Percentiles rank a stretch among this genome's conserved stretches.
Conservation (phyloP, 805 yeast genomes). For the Metschnikowia koreensis region DNA sequence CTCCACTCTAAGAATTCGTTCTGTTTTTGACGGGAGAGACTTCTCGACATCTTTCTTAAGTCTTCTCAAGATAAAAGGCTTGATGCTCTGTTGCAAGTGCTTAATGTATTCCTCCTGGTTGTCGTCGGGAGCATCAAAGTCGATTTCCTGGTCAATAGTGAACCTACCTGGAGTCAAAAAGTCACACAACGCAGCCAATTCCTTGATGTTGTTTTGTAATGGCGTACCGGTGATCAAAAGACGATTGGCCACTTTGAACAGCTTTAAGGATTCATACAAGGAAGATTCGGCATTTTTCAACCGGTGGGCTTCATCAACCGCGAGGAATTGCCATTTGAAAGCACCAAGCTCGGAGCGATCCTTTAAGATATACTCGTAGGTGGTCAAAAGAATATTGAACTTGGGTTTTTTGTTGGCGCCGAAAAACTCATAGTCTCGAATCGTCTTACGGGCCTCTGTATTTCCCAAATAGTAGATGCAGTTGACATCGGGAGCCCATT, state of each 20-base stretch:
- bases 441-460: conserved; percentile 74
- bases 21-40: conserved; percentile 92
- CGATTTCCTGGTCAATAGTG: conserved; percentile 89
- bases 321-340: conserved; percentile 92
- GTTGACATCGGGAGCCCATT: conserved; percentile 96
- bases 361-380: conserved; percentile 93
- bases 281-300: conserved; percentile 93
- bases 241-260: conserved; percentile 80
- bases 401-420: conserved; percentile 65
- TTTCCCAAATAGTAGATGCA: conserved; percentile 93
- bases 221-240: conserved; percentile 97
- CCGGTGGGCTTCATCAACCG: conserved; percentile 98
- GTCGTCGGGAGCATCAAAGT: conserved; percentile 83
- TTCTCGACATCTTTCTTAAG: conserved; percentile 97
- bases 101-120: conserved; percentile 88
- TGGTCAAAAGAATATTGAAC: conserved; percentile 88
- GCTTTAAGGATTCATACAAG: conserved; percentile 79
- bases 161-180: conserved; percentile 95
- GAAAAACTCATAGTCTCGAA: conserved; percentile 84
- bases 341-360: conserved; percentile 79
- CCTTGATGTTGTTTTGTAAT: conserved; percentile 91
- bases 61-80: conserved; percentile 90
- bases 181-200: conserved; percentile 90
- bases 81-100: conserved; percentile 76
- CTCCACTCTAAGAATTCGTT: conserved; percentile 92